A percentile compares a stretch with the other conserved stretches of the same genome.
Conservation (phyloP, 305 asterid genomes). For the Caryopteris hybrid region DNA sequence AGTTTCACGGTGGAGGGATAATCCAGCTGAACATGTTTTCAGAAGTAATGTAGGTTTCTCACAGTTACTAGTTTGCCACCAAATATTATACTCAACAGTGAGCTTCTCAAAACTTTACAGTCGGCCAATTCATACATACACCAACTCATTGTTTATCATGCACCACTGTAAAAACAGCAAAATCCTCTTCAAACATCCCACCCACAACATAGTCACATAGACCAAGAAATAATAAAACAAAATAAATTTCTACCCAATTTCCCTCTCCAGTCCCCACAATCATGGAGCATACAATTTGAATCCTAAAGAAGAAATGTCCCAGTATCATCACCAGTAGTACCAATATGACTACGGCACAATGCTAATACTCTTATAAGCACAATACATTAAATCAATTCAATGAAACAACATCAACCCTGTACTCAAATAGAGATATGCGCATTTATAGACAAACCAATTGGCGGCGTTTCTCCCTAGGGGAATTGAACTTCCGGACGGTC, state of each 20-base stretch:
- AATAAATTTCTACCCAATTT: neutral
- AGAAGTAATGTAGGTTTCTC: neutral
- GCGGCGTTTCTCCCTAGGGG: constrained; percentile 78
- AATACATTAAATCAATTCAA: neutral
- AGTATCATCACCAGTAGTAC: neutral
- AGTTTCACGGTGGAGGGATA: no score
- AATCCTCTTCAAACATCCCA: neutral
- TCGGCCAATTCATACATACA: neutral
- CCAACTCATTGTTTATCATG: neutral
- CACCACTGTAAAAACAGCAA: neutral
- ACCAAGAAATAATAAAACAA: neutral
- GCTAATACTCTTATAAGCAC: neutral
- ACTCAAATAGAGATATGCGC: neutral
- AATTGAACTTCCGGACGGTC: constrained; percentile 70
- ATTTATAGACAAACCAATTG: constrained; percentile 52
- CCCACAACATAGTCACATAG: neutral
- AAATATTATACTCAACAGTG: neutral
- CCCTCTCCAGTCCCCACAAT: neutral
- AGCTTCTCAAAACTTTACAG: neutral
- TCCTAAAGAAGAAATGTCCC: neutral
- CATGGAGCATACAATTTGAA: neutral
- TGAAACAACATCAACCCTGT: neutral
- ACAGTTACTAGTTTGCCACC: neutral
- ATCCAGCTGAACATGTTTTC: neutral
- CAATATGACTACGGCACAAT: neutral